A percentile compares a stretch with the other conserved stretches of the same genome.
Evolutionary conservation across 1,284 basidiomycete genomes (phyloP).

Genomic region (Trametes sp.): DNA sequence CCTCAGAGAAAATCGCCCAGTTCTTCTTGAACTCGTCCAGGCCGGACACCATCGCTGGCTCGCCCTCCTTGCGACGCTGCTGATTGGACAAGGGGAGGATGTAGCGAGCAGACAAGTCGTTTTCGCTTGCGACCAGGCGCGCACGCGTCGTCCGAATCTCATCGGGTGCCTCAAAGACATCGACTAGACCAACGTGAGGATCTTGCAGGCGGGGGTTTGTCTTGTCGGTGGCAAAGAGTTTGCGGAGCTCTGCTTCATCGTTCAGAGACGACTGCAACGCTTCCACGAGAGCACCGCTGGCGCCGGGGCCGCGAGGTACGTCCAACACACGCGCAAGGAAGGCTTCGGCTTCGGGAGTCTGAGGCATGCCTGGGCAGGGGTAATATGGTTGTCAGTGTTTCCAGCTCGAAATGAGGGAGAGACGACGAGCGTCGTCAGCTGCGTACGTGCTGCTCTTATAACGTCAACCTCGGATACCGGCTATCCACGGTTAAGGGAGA

Average conservation of each 20-base stretch:
- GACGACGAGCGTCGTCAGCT: too few species aligned
- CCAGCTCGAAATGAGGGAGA: background rate
- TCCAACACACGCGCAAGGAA: constrained; percentile 51
- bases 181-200: constrained; percentile 61
- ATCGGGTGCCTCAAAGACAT: constrained; percentile 57
- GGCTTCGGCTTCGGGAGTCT: constrained; percentile 47
- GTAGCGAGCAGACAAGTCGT: constrained; percentile 38
- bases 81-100: constrained; percentile 42
- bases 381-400: background rate
- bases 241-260: constrained; percentile 60
- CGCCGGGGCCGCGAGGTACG: constrained; percentile 47
- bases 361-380: constrained; percentile 32
- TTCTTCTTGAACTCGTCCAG: constrained; percentile 66
- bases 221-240: constrained; percentile 61
- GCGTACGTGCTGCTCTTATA: background rate
- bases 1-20: constrained; percentile 65
- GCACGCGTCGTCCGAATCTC: constrained; percentile 53
- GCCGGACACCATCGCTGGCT: constrained; percentile 52
- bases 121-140: constrained; percentile 38
- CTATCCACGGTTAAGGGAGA: too few species aligned
- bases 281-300: constrained; percentile 47
- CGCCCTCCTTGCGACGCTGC: constrained; percentile 43
- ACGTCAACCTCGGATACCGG: background rate
- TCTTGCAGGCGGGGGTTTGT: constrained; percentile 51
- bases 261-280: constrained; percentile 57